Evolutionary conservation across 1,284 basidiomycete species (phyloP).

Genomic region (Trichosporon asahii): DNA sequence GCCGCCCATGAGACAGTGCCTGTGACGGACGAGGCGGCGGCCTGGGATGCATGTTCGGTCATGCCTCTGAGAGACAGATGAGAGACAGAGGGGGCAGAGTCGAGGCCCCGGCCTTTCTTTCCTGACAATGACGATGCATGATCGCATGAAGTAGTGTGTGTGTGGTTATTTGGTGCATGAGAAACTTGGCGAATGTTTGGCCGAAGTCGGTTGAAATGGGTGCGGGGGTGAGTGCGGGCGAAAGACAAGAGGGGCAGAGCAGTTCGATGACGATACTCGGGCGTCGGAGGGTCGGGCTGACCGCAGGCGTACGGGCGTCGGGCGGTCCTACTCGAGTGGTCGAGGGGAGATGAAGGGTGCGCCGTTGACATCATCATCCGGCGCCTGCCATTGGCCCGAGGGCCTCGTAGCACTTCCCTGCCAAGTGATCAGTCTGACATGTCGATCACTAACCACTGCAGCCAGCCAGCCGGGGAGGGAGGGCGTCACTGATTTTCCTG

Average conservation of each 20-base stretch:
- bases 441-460: background rate
- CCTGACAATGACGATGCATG: too few species aligned
- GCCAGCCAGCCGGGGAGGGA: background rate
- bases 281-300: background rate
- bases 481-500: conserved; percentile 1
- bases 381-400: background rate
- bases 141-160: too few species aligned
- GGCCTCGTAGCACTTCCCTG: background rate
- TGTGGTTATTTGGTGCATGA: background rate
- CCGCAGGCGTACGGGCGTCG: background rate
- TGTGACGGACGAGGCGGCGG: background rate
- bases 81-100: background rate
- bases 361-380: conserved; percentile 1
- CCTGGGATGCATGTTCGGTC: background rate
- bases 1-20: background rate
- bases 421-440: conserved; percentile 1
- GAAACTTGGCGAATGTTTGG: background rate
- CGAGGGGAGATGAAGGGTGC: background rate
- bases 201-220: background rate
- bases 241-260: background rate
- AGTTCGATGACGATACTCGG: background rate
- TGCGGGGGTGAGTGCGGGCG: background rate
- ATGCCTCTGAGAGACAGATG: background rate
- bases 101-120: background rate
- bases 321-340: too few species aligned